Percentiles rank a stretch among this genome's conserved stretches.
phyloP scores from a whole-genome alignment of 73 alveolate species.

The Tetrahymena borealis region DNA sequence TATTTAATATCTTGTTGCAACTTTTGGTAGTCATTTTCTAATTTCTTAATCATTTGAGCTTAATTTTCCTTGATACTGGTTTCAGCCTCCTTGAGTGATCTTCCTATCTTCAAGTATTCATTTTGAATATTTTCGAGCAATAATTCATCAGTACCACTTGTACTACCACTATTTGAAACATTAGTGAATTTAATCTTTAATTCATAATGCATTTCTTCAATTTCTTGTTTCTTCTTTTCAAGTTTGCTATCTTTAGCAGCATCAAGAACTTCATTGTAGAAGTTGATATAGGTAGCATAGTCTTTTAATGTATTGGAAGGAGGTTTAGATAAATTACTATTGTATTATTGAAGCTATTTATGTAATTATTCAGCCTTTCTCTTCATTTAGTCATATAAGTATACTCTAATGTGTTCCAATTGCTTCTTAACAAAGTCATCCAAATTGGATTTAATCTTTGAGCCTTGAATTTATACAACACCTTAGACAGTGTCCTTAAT shows the following conservation, averaged over 20 bases:
- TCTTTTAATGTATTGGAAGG: conserved; percentile 48
- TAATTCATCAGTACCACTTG: neutral
- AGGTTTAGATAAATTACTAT: conserved; percentile 33
- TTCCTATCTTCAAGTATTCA: conserved; percentile 6
- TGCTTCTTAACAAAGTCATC: conserved; percentile 49
- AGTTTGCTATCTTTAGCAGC: conserved; percentile 47
- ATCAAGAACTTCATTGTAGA: conserved; percentile 44
- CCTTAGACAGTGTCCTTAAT: conserved; percentile 51
- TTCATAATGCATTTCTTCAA: conserved; percentile 52
- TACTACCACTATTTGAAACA: neutral
- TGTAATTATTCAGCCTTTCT: conserved; percentile 52
- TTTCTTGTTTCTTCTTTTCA: conserved; percentile 54
- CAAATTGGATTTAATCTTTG: conserved; percentile 59
- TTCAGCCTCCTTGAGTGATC: conserved; percentile 29
- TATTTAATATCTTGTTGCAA: conserved; percentile 3
- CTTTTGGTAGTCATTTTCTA: conserved; percentile 20
- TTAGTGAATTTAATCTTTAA: conserved; percentile 38
- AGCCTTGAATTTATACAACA: conserved; percentile 61
- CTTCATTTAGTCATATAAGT: conserved; percentile 56
- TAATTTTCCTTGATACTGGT: conserved; percentile 21
- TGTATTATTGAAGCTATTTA: conserved; percentile 28
- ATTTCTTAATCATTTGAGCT: conserved; percentile 26
- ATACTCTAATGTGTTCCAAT: conserved; percentile 48
- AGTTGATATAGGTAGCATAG: conserved; percentile 57
- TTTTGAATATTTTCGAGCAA: conserved; percentile 27